A percentile compares a stretch with the other conserved stretches of the same genome.
phyloP scores from a whole-genome alignment of 257 asterid species.

The Jasminum sambac region DNA sequence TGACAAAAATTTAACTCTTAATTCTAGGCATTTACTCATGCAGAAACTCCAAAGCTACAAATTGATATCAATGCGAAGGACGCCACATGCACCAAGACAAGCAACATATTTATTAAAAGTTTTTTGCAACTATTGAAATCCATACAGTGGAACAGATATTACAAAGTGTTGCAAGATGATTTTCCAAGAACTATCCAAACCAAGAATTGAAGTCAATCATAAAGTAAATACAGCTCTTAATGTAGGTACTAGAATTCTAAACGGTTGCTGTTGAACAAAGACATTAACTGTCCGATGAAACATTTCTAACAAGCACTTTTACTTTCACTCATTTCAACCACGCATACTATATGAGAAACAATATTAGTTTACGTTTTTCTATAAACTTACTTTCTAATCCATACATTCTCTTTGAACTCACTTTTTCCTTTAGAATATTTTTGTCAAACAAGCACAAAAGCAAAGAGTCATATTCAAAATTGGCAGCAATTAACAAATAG shows the following conservation, averaged over 20 bases:
- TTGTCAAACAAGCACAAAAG: not conserved
- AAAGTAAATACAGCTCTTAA: not conserved
- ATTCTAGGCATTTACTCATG: not conserved
- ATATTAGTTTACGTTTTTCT: too few species aligned
- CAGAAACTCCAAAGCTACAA: not conserved
- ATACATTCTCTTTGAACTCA: too few species aligned
- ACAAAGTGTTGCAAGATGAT: not conserved
- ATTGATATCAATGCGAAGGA: not conserved
- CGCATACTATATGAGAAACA: too few species aligned
- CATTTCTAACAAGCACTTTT: too few species aligned
- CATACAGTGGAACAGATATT: not conserved
- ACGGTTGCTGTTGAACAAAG: not conserved
- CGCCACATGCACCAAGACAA: not conserved
- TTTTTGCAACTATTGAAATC: not conserved
- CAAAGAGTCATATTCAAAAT: not conserved
- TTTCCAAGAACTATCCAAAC: not conserved
- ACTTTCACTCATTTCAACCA: too few species aligned
- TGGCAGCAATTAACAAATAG: not conserved
- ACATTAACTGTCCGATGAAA: not conserved
- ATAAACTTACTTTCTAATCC: too few species aligned
- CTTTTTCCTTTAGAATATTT: too few species aligned
- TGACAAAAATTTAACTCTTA: not conserved
- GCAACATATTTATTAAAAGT: not conserved
- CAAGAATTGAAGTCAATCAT: not conserved
- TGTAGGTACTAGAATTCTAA: not conserved